These are phyloP conservation scores for Boletus putidus DNA, from an alignment of 1,284 basidiomycete species.

Conservation along the genomic window DNA sequence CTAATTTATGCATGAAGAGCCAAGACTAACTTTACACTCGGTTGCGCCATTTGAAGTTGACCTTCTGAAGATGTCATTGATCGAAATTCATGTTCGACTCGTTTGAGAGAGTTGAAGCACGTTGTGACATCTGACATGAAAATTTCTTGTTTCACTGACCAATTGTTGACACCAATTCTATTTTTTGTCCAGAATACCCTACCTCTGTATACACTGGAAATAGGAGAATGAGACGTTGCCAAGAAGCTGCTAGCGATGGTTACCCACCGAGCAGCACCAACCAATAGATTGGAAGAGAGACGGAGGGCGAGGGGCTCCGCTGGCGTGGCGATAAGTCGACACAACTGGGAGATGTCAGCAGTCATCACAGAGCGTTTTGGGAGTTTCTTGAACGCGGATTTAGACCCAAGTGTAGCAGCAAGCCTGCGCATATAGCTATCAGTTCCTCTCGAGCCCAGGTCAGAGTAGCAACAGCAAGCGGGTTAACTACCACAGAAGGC, in stretches of 20 bases:
- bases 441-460: conserved; percentile 2
- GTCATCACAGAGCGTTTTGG: conserved; percentile 76
- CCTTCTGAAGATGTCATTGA: conserved; percentile 44
- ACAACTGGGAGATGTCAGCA: conserved; percentile 78
- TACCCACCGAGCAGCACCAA: conserved; percentile 79
- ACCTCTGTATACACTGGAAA: conserved; percentile 71
- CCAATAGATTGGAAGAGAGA: conserved; percentile 82
- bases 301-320: conserved; percentile 83
- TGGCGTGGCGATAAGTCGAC: conserved; percentile 75
- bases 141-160: conserved; percentile 79
- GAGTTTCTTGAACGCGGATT: conserved; percentile 79
- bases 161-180: background rate
- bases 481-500: conserved; percentile 64
- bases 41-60: conserved; percentile 68
- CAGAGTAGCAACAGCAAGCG: background rate
- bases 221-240: conserved; percentile 32
- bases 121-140: conserved; percentile 75
- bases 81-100: conserved; percentile 64
- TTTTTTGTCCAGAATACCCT: background rate
- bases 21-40: conserved; percentile 55
- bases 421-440: conserved; percentile 55
- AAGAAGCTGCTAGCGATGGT: background rate
- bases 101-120: conserved; percentile 74
- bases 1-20: background rate
- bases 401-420: conserved; percentile 83